Evolutionary conservation across 2,329 filamentous ascomycete species (phyloP).

Genomic region (Drechslera avenae): DNA sequence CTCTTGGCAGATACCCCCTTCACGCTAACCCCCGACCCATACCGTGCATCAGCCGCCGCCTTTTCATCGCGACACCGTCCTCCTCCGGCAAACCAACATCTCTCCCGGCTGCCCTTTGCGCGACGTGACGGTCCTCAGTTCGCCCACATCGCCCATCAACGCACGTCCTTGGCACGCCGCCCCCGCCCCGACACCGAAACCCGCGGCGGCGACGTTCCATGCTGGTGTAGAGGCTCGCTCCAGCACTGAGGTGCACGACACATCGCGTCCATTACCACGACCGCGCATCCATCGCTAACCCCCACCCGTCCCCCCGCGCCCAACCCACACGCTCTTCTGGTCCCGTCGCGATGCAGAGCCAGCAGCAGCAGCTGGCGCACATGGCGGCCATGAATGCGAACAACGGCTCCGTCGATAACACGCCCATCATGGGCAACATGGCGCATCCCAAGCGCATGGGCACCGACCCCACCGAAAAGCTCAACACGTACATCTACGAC

Average conservation of each 20-base stretch:
- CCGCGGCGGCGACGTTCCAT: slow-evolving; percentile 40
- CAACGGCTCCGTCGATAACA: slow-evolving; percentile 67
- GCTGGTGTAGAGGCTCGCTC: slow-evolving; percentile 31
- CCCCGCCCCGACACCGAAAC: slow-evolving; percentile 22
- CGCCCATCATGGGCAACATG: slow-evolving; percentile 70
- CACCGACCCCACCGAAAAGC: slow-evolving; percentile 56
- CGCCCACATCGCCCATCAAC: slow-evolving; percentile 2
- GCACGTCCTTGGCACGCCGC: slow-evolving; percentile 19
- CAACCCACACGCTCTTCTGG: slow-evolving; percentile 19
- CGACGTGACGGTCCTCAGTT: slow-evolving; percentile 8
- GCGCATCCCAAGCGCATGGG: slow-evolving; percentile 38
- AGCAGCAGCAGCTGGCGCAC: slow-evolving; percentile 65
- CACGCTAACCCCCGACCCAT: slow-evolving; percentile 19
- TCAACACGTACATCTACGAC: slow-evolving; percentile 90
- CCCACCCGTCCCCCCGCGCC: slow-evolving; percentile 24
- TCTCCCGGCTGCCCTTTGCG: slow-evolving; percentile 9
- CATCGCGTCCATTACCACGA: slow-evolving; percentile 17
- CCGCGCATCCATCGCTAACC: slow-evolving; percentile 22
- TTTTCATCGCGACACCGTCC: slow-evolving; percentile 20
- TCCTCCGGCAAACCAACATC: slow-evolving; percentile 8
- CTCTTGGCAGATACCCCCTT: slow-evolving; percentile 19
- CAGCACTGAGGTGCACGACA: slow-evolving; percentile 36
- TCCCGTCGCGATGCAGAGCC: slow-evolving; percentile 45
- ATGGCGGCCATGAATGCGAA: slow-evolving; percentile 70
- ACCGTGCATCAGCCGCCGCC: slow-evolving; percentile 25